Conservation (phyloP, 192 early-diverging fungal genomes). For the Gryganskiella cystojenkinii region DNA sequence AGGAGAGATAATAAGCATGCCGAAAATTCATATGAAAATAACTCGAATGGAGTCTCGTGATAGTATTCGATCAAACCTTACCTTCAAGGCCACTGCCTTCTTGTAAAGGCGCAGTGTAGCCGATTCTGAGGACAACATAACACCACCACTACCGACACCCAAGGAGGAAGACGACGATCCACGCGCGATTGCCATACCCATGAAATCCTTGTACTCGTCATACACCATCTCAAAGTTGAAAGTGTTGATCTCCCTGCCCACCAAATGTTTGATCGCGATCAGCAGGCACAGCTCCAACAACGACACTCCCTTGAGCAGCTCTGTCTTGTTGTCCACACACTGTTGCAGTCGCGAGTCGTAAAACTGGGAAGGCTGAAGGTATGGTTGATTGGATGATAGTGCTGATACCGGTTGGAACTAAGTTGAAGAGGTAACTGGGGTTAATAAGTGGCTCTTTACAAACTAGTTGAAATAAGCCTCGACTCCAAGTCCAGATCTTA, state of each 20-base stretch:
- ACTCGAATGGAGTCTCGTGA: too few relatives aligned
- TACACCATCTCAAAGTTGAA: slow-evolving; percentile 98
- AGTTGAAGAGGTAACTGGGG: too few relatives aligned
- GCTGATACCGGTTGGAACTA: slow-evolving; percentile 60
- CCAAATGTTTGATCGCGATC: slow-evolving; percentile 79
- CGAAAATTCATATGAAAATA: too few relatives aligned
- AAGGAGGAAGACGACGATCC: slow-evolving; percentile 46
- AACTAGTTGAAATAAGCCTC: neutral
- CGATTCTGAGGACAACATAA: slow-evolving; percentile 34
- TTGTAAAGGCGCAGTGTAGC: slow-evolving; percentile 79
- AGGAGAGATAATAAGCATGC: too few relatives aligned
- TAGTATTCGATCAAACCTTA: too few relatives aligned
- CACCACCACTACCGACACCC: slow-evolving; percentile 28
- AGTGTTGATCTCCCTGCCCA: slow-evolving; percentile 68
- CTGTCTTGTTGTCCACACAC: slow-evolving; percentile 63
- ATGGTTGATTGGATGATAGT: slow-evolving; percentile 47
- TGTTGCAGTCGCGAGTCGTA: slow-evolving; percentile 54
- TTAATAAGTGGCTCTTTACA: too few relatives aligned
- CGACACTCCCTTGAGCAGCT: slow-evolving; percentile 73
- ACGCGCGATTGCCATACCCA: slow-evolving; percentile 64
- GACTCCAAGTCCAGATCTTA: too few relatives aligned
- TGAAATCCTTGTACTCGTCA: slow-evolving; percentile 90
- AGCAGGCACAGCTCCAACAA: slow-evolving; percentile 84
- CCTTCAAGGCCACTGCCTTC: slow-evolving; percentile 87
- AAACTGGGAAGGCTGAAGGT: slow-evolving; percentile 48